Base-by-base conservation (phyloP, 2,329 filamentous ascomycete genomes). In the Epichloe typhina region DNA sequence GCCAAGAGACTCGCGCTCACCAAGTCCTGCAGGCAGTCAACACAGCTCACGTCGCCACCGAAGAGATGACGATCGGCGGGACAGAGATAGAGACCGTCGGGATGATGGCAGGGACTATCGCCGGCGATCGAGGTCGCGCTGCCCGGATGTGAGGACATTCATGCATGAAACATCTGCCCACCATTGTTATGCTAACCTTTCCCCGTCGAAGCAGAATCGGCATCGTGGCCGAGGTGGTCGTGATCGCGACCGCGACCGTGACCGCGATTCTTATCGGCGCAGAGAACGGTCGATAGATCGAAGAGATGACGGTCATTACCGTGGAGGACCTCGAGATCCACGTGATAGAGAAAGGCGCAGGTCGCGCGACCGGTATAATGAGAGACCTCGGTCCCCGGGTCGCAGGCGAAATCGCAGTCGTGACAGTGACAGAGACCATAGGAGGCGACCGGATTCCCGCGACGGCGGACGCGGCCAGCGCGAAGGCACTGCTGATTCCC, bases 1-100 rank as follows among this genome's bases (percentile, higher is more conserved):
- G 70, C 77, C 72, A 71, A 79, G 74, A 76, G 76, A 79, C 74
- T 79, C 77, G 72, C 77, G 86, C 86, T 91, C 86, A 90, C 87
- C 86, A 86, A 88, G 84, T 82, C 85, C 85, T 83, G 82, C 84
- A 89, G 86, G 85, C 81, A 88, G 85, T 77, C 83, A 86, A 66
- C 77, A 79, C 69, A 82, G 81, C 69, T 80, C 82, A 64, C 83
- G 81, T 72, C 84, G 80, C 72, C 79, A 70, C 63, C 77, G 76
- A 61, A 77, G 81, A 69, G 74, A 77, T 69, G 76, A 77, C 66
- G 72, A 70, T 59, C 80, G 80, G 66, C 78, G 68, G 66, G 75
- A 68, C 56, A 69, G 74, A 62, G 72, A 68, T 56, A 69, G 73
- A 62, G 72, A 74, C 58, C 73, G 74, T 56, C 69, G 72, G 54